These are phyloP conservation scores for Solanum habrochaites DNA, from an alignment of 257 asterid genomes.

Conservation along the genomic window DNA sequence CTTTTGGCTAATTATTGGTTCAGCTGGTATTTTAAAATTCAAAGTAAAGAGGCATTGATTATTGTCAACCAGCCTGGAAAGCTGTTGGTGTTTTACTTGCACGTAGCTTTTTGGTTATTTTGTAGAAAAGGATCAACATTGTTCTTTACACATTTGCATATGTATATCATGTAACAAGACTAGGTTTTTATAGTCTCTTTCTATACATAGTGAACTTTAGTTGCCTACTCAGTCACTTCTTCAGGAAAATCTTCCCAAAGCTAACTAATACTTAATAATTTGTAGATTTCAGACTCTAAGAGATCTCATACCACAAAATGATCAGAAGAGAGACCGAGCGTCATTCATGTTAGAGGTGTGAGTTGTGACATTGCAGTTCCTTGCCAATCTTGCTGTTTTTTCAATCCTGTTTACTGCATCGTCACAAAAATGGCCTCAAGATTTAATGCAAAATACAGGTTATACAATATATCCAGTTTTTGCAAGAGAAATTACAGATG, in stretches of 20 bases:
- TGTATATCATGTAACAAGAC: background rate
- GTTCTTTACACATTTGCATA: background rate
- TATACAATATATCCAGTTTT: conserved; percentile 72
- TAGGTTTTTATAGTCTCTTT: background rate
- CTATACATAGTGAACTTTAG: background rate
- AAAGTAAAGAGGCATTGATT: background rate
- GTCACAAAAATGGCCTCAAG: background rate
- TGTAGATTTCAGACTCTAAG: conserved; percentile 70
- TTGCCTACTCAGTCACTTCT: background rate
- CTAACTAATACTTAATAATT: background rate
- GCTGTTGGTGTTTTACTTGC: background rate
- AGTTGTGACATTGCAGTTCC: conserved; percentile 33
- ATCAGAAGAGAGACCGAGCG: conserved; percentile 76
- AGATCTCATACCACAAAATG: conserved; percentile 69
- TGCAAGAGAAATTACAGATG: conserved; percentile 54
- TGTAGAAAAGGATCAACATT: background rate
- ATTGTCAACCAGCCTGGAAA: background rate
- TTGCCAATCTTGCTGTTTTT: background rate
- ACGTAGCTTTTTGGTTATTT: background rate
- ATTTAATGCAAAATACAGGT: conserved; percentile 42
- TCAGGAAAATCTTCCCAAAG: background rate
- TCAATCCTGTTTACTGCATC: background rate
- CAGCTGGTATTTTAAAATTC: background rate
- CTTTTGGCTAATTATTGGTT: background rate
- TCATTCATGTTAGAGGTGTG: conserved; percentile 83